Conservation (phyloP, 495 filamentous ascomycete genomes). For the Hamigera avellanea region DNA sequence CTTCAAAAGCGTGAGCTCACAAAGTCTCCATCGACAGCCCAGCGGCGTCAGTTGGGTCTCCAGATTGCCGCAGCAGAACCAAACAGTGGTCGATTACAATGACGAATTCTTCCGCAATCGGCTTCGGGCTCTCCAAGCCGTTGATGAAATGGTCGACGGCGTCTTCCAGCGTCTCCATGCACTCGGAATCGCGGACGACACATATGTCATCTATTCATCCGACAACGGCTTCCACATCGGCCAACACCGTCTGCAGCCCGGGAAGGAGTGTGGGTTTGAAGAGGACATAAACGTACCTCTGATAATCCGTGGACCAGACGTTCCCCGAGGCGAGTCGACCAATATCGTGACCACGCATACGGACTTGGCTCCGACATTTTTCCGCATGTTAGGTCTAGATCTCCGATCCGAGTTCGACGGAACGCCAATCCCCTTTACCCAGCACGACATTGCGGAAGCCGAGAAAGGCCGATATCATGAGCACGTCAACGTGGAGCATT, state of each 20-base stretch:
- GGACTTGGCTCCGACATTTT: constrained; percentile 56
- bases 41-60: constrained; percentile 53
- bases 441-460: constrained; percentile 19
- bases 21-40: constrained; percentile 32
- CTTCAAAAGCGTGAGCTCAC: too few species aligned
- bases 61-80: constrained; percentile 36
- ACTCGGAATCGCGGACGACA: constrained; percentile 44
- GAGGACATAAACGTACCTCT: constrained; percentile 66
- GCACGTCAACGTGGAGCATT: constrained; percentile 56
- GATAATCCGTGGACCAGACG: constrained; percentile 45
- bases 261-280: constrained; percentile 61
- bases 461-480: too few species aligned
- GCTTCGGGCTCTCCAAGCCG: constrained; percentile 50
- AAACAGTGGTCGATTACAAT: constrained; percentile 49
- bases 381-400: constrained; percentile 39
- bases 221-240: constrained; percentile 71
- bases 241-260: constrained; percentile 60
- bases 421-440: constrained; percentile 38
- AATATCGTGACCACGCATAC: constrained; percentile 56
- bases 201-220: constrained; percentile 59
- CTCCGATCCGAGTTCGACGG: constrained; percentile 44
- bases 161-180: constrained; percentile 43
- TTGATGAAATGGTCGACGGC: constrained; percentile 57
- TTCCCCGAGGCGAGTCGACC: constrained; percentile 29
- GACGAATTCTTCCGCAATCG: constrained; percentile 58